Conservation (phyloP, 164 flowering plant species). For the Piper betle region DNA sequence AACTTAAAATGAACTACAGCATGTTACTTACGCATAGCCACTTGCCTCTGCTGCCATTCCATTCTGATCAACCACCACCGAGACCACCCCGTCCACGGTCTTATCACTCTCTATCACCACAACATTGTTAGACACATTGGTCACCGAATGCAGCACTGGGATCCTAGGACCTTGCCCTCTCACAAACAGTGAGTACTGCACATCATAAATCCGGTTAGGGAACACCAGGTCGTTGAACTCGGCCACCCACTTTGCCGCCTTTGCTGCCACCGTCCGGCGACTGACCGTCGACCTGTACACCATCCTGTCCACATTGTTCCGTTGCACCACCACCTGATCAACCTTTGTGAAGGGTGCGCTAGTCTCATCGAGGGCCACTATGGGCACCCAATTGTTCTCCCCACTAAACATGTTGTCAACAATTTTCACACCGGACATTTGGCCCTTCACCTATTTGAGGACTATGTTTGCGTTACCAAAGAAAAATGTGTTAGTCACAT, state of each 20-base stretch:
- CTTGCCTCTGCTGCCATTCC: not conserved
- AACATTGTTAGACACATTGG: conserved; percentile 35
- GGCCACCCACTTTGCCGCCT: conserved; percentile 1
- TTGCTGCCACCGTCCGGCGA: not conserved
- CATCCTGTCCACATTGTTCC: conserved; percentile 12
- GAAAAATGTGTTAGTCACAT: conserved; percentile 53
- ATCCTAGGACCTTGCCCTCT: conserved; percentile 17
- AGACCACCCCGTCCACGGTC: conserved; percentile 36
- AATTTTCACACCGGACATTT: conserved; percentile 48
- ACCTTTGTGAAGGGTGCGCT: conserved; percentile 35
- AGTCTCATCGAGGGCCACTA: conserved; percentile 59
- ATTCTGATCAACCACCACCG: conserved; percentile 1
- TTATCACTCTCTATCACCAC: conserved; percentile 44
- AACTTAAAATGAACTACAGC: no score
- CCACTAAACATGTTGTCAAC: conserved; percentile 86
- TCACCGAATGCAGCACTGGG: conserved; percentile 43
- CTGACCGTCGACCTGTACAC: conserved; percentile 6
- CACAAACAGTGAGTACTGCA: conserved; percentile 6
- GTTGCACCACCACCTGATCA: conserved; percentile 58
- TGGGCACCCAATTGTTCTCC: conserved; percentile 28
- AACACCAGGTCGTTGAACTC: conserved; percentile 9
- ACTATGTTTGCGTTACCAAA: conserved; percentile 63
- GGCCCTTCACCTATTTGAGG: conserved; percentile 57
- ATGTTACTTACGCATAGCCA: no score
- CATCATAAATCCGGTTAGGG: conserved; percentile 4